Conservation (phyloP, 768 basidiomycete genomes). For the Auricularia sp. region DNA sequence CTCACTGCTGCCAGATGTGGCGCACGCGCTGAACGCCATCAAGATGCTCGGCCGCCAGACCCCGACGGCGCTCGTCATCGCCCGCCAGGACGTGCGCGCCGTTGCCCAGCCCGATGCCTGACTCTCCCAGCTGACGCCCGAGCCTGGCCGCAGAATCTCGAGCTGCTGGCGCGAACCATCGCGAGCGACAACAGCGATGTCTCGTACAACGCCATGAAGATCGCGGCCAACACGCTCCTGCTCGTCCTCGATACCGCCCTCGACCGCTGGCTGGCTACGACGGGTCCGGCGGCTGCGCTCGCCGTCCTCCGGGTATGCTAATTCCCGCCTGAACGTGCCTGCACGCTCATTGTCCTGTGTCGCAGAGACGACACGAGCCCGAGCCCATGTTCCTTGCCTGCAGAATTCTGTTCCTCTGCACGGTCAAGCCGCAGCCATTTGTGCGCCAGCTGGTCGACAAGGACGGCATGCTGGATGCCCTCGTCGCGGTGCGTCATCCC, state of each 20-base stretch:
- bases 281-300: conserved; percentile 49
- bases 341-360: background rate
- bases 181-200: conserved; percentile 49
- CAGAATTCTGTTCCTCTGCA: conserved; percentile 66
- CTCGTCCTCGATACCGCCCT: conserved; percentile 51
- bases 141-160: conserved; percentile 33
- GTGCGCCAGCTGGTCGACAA: conserved; percentile 52
- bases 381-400: conserved; percentile 66
- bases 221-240: conserved; percentile 68
- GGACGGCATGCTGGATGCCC: conserved; percentile 47
- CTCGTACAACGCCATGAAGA: conserved; percentile 54
- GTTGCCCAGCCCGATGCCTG: background rate
- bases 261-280: conserved; percentile 48
- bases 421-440: conserved; percentile 38
- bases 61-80: conserved; percentile 53
- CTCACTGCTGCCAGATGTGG: conserved; percentile 41
- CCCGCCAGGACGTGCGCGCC: conserved; percentile 25
- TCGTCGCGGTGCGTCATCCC: conserved; percentile 48
- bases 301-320: conserved; percentile 46
- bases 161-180: conserved; percentile 41
- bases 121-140: background rate
- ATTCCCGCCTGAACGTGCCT: background rate
- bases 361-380: conserved; percentile 11
- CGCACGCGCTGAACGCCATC: conserved; percentile 55
- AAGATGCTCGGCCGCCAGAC: conserved; percentile 68